phyloP scores from a whole-genome alignment of 2,329 filamentous ascomycete species.

The Aspergillus candidus region DNA sequence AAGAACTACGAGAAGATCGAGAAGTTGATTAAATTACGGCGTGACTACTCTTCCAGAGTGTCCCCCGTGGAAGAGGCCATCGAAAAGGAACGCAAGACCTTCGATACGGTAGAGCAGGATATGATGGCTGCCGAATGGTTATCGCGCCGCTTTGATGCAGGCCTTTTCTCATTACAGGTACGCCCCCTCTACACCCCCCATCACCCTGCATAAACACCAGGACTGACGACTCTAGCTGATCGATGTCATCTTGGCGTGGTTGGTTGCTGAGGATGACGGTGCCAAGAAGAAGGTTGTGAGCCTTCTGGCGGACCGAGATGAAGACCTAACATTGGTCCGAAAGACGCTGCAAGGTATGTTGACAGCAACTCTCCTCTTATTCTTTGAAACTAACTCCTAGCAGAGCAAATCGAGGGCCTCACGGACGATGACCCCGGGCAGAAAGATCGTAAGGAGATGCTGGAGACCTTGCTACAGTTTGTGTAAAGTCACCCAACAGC shows the following conservation, averaged over 20 bases:
- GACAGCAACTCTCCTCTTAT: not conserved
- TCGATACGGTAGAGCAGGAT: conserved; percentile 55
- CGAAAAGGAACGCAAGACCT: conserved; percentile 48
- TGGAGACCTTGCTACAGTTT: conserved; percentile 51
- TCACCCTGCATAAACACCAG: not conserved
- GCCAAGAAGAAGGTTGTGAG: conserved; percentile 59
- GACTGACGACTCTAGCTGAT: conserved; percentile 46
- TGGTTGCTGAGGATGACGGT: conserved; percentile 80
- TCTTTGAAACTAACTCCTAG: conserved; percentile 13
- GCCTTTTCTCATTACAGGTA: conserved; percentile 71
- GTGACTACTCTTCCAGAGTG: conserved; percentile 62
- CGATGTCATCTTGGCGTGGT: conserved; percentile 82
- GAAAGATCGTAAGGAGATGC: conserved; percentile 56
- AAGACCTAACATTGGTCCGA: conserved; percentile 58
- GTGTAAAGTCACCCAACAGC: conserved; percentile 14
- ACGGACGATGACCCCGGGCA: conserved; percentile 51
- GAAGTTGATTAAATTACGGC: conserved; percentile 64
- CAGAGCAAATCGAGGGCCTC: conserved; percentile 58
- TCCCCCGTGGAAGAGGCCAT: conserved; percentile 59
- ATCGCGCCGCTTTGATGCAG: conserved; percentile 70
- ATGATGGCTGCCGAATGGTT: conserved; percentile 65
- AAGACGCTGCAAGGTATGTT: conserved; percentile 58
- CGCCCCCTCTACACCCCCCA: conserved; percentile 3
- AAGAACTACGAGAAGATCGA: conserved; percentile 81
- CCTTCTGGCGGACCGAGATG: conserved; percentile 62